phyloP scores from a whole-genome alignment of 345 rosid genomes.

The Acer yangbiense region DNA sequence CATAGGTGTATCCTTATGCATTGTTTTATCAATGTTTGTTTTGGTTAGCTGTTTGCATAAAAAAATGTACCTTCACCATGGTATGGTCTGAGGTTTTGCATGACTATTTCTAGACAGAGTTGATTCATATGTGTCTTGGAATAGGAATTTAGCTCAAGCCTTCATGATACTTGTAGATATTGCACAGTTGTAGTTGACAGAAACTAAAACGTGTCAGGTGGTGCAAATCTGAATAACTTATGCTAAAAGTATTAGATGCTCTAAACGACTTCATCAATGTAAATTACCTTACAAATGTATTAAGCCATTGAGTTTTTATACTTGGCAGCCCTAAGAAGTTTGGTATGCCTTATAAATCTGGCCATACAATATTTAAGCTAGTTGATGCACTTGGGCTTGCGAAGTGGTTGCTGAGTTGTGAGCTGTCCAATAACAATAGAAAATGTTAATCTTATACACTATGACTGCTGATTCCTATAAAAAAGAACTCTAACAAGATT shows the following conservation, averaged over 20 bases:
- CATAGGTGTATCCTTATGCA: too few species aligned
- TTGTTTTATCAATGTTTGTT: too few species aligned
- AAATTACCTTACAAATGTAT: background rate
- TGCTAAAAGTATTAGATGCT: background rate
- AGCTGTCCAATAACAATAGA: background rate
- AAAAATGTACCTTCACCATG: too few species aligned
- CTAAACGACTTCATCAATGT: background rate
- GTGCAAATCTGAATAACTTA: background rate
- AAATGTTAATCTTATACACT: background rate
- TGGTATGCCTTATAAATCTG: background rate
- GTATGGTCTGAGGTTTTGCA: too few species aligned
- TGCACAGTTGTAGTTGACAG: background rate
- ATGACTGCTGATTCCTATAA: background rate
- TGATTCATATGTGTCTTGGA: too few species aligned
- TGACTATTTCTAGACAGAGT: too few species aligned
- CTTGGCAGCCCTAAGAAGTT: background rate
- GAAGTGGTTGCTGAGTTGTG: background rate
- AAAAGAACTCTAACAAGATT: background rate
- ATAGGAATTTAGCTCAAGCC: background rate
- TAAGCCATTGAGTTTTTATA: background rate
- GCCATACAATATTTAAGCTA: background rate
- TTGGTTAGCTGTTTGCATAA: too few species aligned
- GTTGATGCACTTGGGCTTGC: background rate
- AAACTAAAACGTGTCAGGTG: background rate
- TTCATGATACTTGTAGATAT: background rate